Conservation (phyloP, 140 eudicot genomes). For the Cichorium intybus region DNA sequence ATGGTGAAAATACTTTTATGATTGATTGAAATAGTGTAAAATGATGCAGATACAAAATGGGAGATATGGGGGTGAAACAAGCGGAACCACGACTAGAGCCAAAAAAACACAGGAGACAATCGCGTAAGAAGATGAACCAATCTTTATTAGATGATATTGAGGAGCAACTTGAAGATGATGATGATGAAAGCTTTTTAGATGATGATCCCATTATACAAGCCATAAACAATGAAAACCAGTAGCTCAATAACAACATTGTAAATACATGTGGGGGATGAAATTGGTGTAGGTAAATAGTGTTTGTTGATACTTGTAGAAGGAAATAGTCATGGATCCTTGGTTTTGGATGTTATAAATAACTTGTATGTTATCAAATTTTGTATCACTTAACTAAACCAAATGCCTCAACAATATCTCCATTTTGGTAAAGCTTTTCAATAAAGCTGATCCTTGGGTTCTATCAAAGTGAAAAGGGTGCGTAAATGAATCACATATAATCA, state of each 20-base stretch:
- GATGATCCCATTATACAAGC: constrained; percentile 55
- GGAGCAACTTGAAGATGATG: constrained; percentile 56
- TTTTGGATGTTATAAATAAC: neutral
- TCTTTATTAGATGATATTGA: constrained; percentile 60
- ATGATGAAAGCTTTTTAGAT: constrained; percentile 37
- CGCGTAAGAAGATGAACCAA: constrained; percentile 77
- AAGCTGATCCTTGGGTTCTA: no score
- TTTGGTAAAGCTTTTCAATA: no score
- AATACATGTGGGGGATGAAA: constrained; percentile 21
- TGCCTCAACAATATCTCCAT: no score
- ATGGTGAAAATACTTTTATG: no score
- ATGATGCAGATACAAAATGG: constrained; percentile 56
- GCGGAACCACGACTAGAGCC: constrained; percentile 79
- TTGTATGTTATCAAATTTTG: neutral
- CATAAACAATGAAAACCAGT: constrained; percentile 43
- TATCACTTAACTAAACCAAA: neutral
- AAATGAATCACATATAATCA: no score
- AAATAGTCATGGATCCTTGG: neutral
- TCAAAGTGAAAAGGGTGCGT: no score
- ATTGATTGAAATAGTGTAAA: neutral
- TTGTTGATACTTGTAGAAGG: constrained; percentile 12
- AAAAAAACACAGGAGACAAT: constrained; percentile 82
- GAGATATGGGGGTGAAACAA: constrained; percentile 67
- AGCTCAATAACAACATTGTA: constrained; percentile 18
- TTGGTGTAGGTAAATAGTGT: neutral